phyloP scores from a whole-genome alignment of 345 rosid species.

The Eucalyptus albens region DNA sequence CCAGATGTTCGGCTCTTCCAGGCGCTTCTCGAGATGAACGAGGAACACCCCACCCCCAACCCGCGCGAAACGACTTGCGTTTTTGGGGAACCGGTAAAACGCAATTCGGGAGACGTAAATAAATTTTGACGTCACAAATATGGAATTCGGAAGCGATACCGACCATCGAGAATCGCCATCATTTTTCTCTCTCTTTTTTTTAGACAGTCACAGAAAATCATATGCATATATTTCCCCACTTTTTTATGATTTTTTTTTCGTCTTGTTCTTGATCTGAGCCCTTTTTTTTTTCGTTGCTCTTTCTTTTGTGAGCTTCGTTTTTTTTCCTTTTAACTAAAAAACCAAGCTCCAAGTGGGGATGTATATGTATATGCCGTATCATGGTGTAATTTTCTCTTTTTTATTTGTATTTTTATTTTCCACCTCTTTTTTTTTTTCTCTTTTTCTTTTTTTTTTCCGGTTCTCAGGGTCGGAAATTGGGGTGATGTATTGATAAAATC shows the following conservation, averaged over 20 bases:
- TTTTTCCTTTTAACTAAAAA: slow-evolving; percentile 35
- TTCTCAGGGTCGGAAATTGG: background rate
- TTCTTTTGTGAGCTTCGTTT: slow-evolving; percentile 9
- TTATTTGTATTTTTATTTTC: background rate
- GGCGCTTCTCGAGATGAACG: slow-evolving; percentile 2
- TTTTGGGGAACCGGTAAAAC: background rate
- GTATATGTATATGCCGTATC: background rate
- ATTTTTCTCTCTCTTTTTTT: background rate
- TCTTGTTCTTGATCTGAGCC: background rate
- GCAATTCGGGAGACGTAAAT: background rate
- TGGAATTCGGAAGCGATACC: background rate
- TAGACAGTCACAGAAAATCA: background rate
- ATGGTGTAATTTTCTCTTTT: background rate
- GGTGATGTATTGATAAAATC: background rate
- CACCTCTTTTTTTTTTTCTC: background rate
- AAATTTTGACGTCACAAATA: background rate
- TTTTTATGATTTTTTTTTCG: background rate
- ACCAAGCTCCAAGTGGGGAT: slow-evolving; percentile 9
- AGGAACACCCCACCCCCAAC: rapidly evolving
- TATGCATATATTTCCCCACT: background rate
- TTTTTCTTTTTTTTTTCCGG: background rate
- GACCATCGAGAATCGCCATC: background rate
- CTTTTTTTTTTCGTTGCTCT: too few species aligned
- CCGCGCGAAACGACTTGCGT: background rate
- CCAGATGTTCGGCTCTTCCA: slow-evolving; percentile 74